Conservation (phyloP, 2,329 filamentous ascomycete genomes). For the Fusarium zealandicum region DNA sequence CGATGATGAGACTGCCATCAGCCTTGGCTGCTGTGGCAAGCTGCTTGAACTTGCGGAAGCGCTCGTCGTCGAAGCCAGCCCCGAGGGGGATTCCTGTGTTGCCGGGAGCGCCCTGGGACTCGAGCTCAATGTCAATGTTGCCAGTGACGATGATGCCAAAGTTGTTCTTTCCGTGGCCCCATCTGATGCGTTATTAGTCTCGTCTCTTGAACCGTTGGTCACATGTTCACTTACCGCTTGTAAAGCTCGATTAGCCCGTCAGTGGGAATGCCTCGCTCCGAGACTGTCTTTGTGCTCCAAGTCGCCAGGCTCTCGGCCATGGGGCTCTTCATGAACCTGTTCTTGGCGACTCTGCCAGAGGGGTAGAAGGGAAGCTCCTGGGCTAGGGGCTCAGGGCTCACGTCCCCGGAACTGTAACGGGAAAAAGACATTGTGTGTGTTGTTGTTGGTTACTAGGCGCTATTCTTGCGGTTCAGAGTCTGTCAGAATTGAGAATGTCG, state of each 20-base stretch:
- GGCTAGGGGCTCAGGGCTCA: constrained; percentile 44
- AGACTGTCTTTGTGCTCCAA: constrained; percentile 62
- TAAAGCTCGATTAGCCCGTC: constrained; percentile 62
- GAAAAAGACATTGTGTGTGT: constrained; percentile 16
- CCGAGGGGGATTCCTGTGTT: constrained; percentile 65
- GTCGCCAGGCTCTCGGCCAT: constrained; percentile 71
- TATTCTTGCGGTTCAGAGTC: not conserved
- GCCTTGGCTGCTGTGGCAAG: constrained; percentile 63
- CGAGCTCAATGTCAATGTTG: constrained; percentile 70
- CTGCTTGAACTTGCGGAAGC: constrained; percentile 68
- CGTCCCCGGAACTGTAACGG: constrained; percentile 30
- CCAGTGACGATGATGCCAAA: constrained; percentile 66
- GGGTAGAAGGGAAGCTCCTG: constrained; percentile 55
- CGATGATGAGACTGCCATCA: constrained; percentile 66
- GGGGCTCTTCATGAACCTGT: constrained; percentile 70
- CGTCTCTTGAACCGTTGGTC: not conserved
- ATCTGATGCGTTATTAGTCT: constrained; percentile 18
- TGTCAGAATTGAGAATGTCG: not conserved
- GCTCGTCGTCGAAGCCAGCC: constrained; percentile 58
- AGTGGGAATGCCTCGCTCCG: constrained; percentile 55
- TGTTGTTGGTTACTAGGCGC: not conserved
- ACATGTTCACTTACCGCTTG: constrained; percentile 55
- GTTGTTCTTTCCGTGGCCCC: constrained; percentile 59
- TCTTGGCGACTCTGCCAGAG: constrained; percentile 60
- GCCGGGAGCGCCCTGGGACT: constrained; percentile 61